Evolutionary conservation across 495 filamentous ascomycete species (phyloP).

Genomic region (Penicillium turbatum): DNA sequence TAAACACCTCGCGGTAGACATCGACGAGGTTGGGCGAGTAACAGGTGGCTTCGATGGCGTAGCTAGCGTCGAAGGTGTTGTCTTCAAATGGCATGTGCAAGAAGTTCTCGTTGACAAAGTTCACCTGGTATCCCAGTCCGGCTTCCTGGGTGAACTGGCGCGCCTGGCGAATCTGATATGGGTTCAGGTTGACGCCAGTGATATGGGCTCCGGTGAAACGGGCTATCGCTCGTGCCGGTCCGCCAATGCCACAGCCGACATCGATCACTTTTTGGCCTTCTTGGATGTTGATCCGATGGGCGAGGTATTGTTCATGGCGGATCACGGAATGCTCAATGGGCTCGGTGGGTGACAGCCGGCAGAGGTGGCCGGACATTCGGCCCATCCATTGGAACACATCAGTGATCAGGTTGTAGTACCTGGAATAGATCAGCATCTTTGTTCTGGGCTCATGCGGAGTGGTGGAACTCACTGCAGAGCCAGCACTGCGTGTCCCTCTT

Average conservation of each 20-base stretch:
- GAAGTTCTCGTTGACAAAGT: conserved; percentile 89
- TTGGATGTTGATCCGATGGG: conserved; percentile 75
- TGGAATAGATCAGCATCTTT: too few relatives aligned
- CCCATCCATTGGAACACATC: conserved; percentile 96
- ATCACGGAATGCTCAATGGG: conserved; percentile 84
- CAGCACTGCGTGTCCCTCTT: too few relatives aligned
- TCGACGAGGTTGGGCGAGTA: conserved; percentile 86
- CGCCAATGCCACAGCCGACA: conserved; percentile 88
- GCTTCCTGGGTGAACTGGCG: conserved; percentile 73
- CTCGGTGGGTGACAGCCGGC: conserved; percentile 80
- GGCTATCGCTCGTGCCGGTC: conserved; percentile 85
- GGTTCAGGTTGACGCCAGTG: conserved; percentile 93
- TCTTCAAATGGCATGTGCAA: conserved; percentile 96
- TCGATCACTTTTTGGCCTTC: conserved; percentile 81
- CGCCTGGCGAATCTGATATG: conserved; percentile 93
- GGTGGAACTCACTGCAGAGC: too few relatives aligned
- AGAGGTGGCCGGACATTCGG: conserved; percentile 84
- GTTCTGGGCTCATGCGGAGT: too few relatives aligned
- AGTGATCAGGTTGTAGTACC: conserved; percentile 92
- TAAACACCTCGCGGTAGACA: conserved; percentile 85
- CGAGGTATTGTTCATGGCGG: conserved; percentile 94
- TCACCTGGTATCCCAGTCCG: conserved; percentile 68
- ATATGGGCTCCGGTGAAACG: conserved; percentile 85
- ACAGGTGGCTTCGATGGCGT: conserved; percentile 92
- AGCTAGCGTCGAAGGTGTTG: conserved; percentile 85